Evolutionary conservation across 371 early-diverging fungal species (phyloP).

Genomic region (Mortierella sp.): DNA sequence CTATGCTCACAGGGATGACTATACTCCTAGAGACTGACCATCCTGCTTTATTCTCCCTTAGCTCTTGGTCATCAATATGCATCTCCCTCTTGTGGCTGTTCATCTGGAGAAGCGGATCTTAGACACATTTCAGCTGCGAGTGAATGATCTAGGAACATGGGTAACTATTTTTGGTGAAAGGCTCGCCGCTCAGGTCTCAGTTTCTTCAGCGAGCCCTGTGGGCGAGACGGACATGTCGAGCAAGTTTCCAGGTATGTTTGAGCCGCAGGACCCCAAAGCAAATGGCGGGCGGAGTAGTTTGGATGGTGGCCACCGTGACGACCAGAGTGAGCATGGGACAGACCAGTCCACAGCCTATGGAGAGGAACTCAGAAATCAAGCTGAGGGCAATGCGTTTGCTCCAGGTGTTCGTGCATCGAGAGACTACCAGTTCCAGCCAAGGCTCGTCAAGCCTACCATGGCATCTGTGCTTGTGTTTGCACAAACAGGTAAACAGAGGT

Average conservation of each 20-base stretch:
- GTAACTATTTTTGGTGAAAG: constrained; percentile 57
- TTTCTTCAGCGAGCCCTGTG: background rate
- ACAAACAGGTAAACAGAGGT: constrained; percentile 29
- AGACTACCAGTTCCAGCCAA: constrained; percentile 5
- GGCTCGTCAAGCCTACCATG: constrained; percentile 33
- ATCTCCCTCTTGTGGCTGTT: constrained; percentile 72
- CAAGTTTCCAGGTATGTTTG: background rate
- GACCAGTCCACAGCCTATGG: constrained; percentile 50
- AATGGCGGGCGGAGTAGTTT: constrained; percentile 16
- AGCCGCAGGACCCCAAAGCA: constrained; percentile 9
- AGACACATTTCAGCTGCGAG: constrained; percentile 74
- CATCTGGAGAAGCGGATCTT: constrained; percentile 67
- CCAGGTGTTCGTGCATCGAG: constrained; percentile 9
- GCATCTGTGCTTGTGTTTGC: constrained; percentile 26
- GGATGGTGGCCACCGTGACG: constrained; percentile 32
- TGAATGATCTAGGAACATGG: constrained; percentile 80
- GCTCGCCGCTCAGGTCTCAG: constrained; percentile 12
- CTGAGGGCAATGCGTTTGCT: constrained; percentile 17
- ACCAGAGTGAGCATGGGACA: constrained; percentile 49
- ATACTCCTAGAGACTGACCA: too few species aligned
- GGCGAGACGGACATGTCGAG: background rate
- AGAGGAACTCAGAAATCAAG: constrained; percentile 44
- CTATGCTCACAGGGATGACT: too few species aligned
- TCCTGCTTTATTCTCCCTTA: constrained; percentile 32
- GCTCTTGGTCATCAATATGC: constrained; percentile 72